phyloP scores from a whole-genome alignment of 805 yeast genomes.

The Ogataea angusta region DNA sequence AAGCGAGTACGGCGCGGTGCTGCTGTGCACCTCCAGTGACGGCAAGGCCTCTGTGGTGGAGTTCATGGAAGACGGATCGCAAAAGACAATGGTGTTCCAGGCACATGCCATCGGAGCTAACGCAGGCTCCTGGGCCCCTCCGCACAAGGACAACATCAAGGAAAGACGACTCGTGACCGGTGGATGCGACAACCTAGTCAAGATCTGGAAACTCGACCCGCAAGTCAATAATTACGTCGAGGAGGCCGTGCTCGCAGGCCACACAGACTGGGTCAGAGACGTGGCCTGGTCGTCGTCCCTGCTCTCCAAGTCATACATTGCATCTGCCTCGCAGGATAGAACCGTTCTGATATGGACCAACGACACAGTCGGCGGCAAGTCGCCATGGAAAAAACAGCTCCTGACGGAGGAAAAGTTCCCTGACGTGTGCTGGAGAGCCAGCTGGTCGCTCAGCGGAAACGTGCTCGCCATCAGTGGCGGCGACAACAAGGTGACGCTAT shows the following conservation, averaged over 20 bases:
- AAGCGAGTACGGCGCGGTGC: slow-evolving; percentile 90
- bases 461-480: slow-evolving; percentile 95
- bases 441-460: slow-evolving; percentile 96
- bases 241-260: slow-evolving; percentile 83
- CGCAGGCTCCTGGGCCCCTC: slow-evolving; percentile 93
- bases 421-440: slow-evolving; percentile 97
- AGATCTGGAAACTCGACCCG: slow-evolving; percentile 77
- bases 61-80: slow-evolving; percentile 84
- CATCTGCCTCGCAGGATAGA: slow-evolving; percentile 95
- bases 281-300: slow-evolving; percentile 97
- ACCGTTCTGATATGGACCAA: slow-evolving; percentile 95
- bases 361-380: slow-evolving; percentile 27
- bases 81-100: slow-evolving; percentile 55
- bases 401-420: slow-evolving; percentile 82
- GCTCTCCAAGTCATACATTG: slow-evolving; percentile 82
- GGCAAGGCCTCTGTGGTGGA: slow-evolving; percentile 90
- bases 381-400: slow-evolving; percentile 71
- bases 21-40: slow-evolving; percentile 88
- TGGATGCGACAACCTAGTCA: slow-evolving; percentile 92
- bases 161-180: slow-evolving; percentile 84
- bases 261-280: slow-evolving; percentile 97
- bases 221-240: slow-evolving; percentile 55
- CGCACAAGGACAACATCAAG: slow-evolving; percentile 36
- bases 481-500: slow-evolving; percentile 90
- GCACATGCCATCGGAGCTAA: slow-evolving; percentile 96